Base-by-base conservation (phyloP, 2,329 filamentous ascomycete species). In the Tetracladium maxilliforme region DNA sequence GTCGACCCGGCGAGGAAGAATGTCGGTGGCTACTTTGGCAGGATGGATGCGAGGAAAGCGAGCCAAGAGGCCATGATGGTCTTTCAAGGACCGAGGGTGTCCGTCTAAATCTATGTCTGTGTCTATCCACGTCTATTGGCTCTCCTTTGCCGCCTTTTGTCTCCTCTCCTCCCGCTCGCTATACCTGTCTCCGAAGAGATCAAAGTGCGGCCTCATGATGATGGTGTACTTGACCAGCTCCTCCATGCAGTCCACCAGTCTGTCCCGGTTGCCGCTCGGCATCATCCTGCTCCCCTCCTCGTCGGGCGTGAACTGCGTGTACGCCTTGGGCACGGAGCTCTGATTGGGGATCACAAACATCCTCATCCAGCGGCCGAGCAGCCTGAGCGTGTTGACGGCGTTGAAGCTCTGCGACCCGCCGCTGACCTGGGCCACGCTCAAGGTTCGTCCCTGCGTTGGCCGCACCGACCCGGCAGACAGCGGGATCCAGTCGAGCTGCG, bases 401-500 rank as follows among this genome's bases (percentile, higher is more conserved):
- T 79, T 78, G 50, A 78, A 78, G 0, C 61, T 69, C 41, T 77
- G 72, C 1, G 64, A 71, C 1, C 71, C 72, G 10, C 72, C 71
- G 26, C 54, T 65, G 1, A 77, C 69, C 41, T 75, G 67, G 0
- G 66, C 64, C 13, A 77, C 56, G 2, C 63, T 62, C 1, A 78
- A 51, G 0, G 70, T 77, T 1, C 70, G 58, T 17, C 71, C 71
- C 47, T 78, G 71, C 0, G 72, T 77, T 0, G 70, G 72, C 1
- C 71, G 64, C 0, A 78, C 62, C 7, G 64, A 65, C 14, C 71
- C 70, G 0, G 63, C 63, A 3, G 53, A 60, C 1, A 78, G 50
- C 0, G 71, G 71, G 19, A 77, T 71, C 73, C 72, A 77, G 43
- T 78, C 72, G 23, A 77, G 76, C 34, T 77, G 70, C 34, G 73